phyloP scores from a whole-genome alignment of 495 filamentous ascomycete species.

The Penicillium malachiteum region DNA sequence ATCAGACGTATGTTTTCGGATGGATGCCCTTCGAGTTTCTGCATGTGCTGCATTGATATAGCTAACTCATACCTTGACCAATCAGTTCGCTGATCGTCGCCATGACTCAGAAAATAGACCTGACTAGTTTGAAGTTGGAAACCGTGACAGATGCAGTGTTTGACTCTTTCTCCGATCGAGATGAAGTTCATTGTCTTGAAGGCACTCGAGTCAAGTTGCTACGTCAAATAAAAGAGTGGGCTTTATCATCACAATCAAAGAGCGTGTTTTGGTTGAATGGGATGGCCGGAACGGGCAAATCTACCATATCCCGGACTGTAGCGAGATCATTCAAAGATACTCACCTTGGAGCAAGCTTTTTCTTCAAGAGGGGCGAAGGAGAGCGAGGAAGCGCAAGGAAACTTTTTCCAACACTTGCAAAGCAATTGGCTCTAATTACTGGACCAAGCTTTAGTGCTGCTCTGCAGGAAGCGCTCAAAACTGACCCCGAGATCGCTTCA shows the following conservation, averaged over 20 bases:
- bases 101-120: slow-evolving; percentile 9
- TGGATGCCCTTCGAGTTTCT: slow-evolving; percentile 9
- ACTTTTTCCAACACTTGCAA: slow-evolving; percentile 46
- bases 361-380: slow-evolving; percentile 51
- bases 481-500: slow-evolving; percentile 30
- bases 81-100: slow-evolving; percentile 21
- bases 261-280: slow-evolving; percentile 47
- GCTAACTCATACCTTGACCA: background rate
- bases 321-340: slow-evolving; percentile 13
- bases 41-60: slow-evolving; percentile 12
- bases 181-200: slow-evolving; percentile 29
- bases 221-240: slow-evolving; percentile 31
- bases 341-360: slow-evolving; percentile 42
- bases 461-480: slow-evolving; percentile 36
- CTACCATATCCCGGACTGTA: slow-evolving; percentile 38
- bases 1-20: slow-evolving; percentile 25
- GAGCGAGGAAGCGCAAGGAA: slow-evolving; percentile 39
- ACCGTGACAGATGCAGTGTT: slow-evolving; percentile 19
- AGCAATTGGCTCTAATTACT: slow-evolving; percentile 38
- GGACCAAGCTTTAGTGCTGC: slow-evolving; percentile 14
- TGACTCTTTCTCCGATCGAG: slow-evolving; percentile 23
- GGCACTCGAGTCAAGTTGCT: slow-evolving; percentile 36
- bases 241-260: slow-evolving; percentile 6
- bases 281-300: slow-evolving; percentile 47
- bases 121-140: slow-evolving; percentile 10